Base-by-base conservation (phyloP, 1,284 basidiomycete genomes). In the Ganoderma resinaceum region DNA sequence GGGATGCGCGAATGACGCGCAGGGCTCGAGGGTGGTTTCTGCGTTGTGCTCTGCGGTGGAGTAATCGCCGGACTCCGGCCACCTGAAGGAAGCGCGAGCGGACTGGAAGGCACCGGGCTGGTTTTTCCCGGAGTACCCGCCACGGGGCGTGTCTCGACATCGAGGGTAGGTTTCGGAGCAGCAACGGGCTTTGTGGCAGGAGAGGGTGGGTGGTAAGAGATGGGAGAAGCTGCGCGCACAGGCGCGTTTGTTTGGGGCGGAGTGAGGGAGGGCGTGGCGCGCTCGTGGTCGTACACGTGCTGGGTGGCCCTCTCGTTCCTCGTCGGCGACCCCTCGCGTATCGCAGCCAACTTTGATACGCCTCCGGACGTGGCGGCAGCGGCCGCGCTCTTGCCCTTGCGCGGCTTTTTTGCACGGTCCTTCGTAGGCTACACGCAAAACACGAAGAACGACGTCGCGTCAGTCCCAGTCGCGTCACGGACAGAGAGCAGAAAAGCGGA, bases 391-490 rank as follows among this genome's bases (percentile, higher is more conserved):
- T 80, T 82, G 71, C 76, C 78, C 78, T 87, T 91, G 73, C 84
- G 85, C 66, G 89, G 89, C 77, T 87, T 87, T 80, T 83, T 87
- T 64, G 87, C 87, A 77, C 90, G 84, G 66, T 87, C 87, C 82
- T 88, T 92, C 46, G 92, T 92, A 66, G 89, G 90, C 91, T 93
- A 76, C 77, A 72, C 61, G 72, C 65, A 75, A 60, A 62, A 65
- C 23, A 65, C 57, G 63, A 62, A 52, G 52, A 73, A 70, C 46
- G 63, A 43, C 59, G 70, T 68, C 60, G 68, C 31, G 71, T 76
- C 71, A 76, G 74, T 72, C 66, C 69, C 42, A 66, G 65, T 67
- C 69, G 31, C 65, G 67, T 43, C 72, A 69, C 57, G 29, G 38
- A 57, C 61, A 70, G 55, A 70, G 65, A 70, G 67, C 67, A 70